Conservation (phyloP, 495 filamentous ascomycete genomes). For the Copromyces sp. region DNA sequence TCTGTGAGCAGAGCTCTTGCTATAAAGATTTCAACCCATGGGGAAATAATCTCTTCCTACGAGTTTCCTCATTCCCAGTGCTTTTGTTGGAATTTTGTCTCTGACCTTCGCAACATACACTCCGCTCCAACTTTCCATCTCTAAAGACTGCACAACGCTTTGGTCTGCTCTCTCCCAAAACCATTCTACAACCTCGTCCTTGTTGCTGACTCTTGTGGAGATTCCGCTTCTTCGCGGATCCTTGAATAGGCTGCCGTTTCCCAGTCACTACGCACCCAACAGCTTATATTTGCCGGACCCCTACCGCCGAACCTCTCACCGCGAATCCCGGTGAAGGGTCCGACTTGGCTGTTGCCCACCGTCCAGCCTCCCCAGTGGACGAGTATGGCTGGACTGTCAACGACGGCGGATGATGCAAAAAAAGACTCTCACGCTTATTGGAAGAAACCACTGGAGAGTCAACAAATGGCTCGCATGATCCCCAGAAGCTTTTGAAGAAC, state of each 20-base stretch:
- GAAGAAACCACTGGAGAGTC: not conserved
- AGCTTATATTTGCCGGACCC: not conserved
- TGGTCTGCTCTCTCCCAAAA: not conserved
- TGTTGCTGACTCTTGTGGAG: not conserved
- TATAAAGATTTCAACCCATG: not conserved
- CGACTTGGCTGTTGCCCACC: not conserved
- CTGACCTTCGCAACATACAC: not conserved
- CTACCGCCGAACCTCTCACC: not conserved
- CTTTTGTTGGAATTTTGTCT: not conserved
- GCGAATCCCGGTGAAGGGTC: not conserved
- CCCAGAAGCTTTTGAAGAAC: not conserved
- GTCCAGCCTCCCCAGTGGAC: not conserved
- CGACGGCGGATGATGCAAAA: not conserved
- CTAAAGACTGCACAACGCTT: not conserved
- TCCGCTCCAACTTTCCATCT: not conserved
- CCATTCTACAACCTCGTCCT: not conserved
- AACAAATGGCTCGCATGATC: not conserved
- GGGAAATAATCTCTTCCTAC: not conserved
- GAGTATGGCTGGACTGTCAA: no score
- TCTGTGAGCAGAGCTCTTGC: not conserved
- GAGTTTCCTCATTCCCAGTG: not conserved
- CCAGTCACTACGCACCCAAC: not conserved
- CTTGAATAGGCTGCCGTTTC: not conserved
- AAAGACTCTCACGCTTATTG: not conserved
- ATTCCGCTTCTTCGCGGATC: not conserved